Evolutionary conservation across 352 stramenopile genomes (phyloP).

Genomic region (Phytopythium kandeliae): DNA sequence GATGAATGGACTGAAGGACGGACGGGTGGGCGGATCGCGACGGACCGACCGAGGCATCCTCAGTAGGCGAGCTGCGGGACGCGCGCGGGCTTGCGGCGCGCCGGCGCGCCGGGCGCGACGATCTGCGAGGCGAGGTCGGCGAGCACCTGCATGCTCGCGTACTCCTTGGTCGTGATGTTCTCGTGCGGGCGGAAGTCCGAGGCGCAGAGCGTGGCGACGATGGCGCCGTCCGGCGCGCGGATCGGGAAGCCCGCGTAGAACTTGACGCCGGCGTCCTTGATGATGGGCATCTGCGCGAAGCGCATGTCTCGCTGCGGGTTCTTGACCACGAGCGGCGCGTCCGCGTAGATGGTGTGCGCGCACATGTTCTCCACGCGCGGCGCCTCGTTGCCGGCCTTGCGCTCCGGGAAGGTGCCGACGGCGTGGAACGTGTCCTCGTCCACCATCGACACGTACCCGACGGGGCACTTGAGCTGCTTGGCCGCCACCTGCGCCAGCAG

Average conservation of each 20-base stretch:
- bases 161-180: constrained; percentile 56
- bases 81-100: too few relatives aligned
- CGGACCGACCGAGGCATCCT: too few relatives aligned
- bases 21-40: too few relatives aligned
- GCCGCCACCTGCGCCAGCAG: constrained; percentile 44
- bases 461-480: constrained; percentile 35
- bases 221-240: constrained; percentile 31
- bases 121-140: constrained; percentile 39
- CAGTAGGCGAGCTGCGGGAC: too few relatives aligned
- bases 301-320: constrained; percentile 52
- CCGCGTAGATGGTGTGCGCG: constrained; percentile 42
- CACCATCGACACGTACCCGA: constrained; percentile 51
- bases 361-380: constrained; percentile 45
- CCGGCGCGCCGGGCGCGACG: constrained; percentile 14
- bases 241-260: constrained; percentile 67
- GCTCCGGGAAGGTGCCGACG: constrained; percentile 27
- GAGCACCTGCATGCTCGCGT: constrained; percentile 60
- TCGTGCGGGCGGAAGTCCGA: constrained; percentile 35
- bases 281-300: constrained; percentile 42
- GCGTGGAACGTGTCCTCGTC: constrained; percentile 34
- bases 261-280: constrained; percentile 32
- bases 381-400: constrained; percentile 17
- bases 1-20: too few relatives aligned
- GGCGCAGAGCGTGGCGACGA: constrained; percentile 46
- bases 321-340: constrained; percentile 48